These are phyloP conservation scores for Vitis labrusca DNA, from an alignment of 164 flowering plant genomes.

Conservation along the genomic window DNA sequence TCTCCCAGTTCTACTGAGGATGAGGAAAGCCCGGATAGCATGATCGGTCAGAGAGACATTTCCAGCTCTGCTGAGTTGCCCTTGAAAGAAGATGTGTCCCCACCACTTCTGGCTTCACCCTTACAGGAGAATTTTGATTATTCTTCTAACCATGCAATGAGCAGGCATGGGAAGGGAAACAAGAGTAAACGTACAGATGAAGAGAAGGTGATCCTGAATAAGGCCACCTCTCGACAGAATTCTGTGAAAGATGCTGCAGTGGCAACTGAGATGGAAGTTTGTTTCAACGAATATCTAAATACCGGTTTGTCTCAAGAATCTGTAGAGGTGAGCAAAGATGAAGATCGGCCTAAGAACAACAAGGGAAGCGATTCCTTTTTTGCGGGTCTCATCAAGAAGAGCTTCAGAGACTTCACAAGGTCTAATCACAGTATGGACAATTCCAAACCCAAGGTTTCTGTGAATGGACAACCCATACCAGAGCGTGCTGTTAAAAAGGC, in stretches of 20 bases:
- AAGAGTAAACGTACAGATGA: conserved; percentile 43
- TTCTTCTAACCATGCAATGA: conserved; percentile 23
- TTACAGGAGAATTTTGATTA: conserved; percentile 39
- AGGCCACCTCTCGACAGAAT: conserved; percentile 28
- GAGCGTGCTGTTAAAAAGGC: conserved; percentile 77
- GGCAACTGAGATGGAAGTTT: conserved; percentile 42
- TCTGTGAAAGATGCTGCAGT: conserved; percentile 36
- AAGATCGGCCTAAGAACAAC: conserved; percentile 21
- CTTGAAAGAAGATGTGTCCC: conserved; percentile 17
- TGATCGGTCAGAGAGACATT: conserved; percentile 15
- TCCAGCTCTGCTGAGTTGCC: conserved; percentile 15
- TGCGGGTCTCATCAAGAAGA: conserved; percentile 41
- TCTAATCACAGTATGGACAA: conserved; percentile 31
- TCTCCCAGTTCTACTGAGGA: conserved; percentile 33
- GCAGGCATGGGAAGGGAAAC: conserved; percentile 40
- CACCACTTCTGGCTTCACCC: conserved; percentile 39
- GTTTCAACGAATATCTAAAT: conserved; percentile 33
- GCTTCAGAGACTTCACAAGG: conserved; percentile 37
- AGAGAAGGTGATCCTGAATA: conserved; percentile 32
- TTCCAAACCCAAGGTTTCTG: conserved; percentile 40
- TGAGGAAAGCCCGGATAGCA: conserved; percentile 28
- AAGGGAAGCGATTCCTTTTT: conserved; percentile 51
- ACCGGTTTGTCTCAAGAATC: conserved; percentile 38
- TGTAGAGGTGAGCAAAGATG: conserved; percentile 29
- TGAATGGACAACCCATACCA: conserved; percentile 75